Conservation (phyloP, 2,329 filamentous ascomycete genomes). For the Colletotrichum gloeosporioides region DNA sequence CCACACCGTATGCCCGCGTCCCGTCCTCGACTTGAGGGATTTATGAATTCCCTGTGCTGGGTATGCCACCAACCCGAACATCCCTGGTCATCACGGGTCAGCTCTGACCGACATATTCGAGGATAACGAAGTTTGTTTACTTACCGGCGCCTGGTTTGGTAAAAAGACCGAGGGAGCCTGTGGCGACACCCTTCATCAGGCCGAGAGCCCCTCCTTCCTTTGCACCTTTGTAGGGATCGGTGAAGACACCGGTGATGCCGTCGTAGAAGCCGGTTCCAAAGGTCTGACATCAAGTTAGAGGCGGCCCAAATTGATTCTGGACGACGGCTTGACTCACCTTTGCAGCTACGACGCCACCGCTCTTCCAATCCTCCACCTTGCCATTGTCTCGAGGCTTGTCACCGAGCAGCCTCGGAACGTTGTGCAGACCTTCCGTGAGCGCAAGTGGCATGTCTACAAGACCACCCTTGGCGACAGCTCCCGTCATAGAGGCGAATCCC, state of each 20-base stretch:
- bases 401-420: slow-evolving; percentile 39
- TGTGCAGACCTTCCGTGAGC: slow-evolving; percentile 37
- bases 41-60: slow-evolving; percentile 35
- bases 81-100: slow-evolving; percentile 12
- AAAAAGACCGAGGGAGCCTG: slow-evolving; percentile 30
- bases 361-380: slow-evolving; percentile 35
- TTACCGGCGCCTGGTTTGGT: slow-evolving; percentile 30
- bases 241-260: slow-evolving; percentile 34
- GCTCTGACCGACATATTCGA: background rate
- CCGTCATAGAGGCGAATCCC: slow-evolving; percentile 29
- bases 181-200: slow-evolving; percentile 36
- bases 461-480: slow-evolving; percentile 33
- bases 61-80: slow-evolving; percentile 34
- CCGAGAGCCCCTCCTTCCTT: slow-evolving; percentile 35
- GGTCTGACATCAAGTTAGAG: background rate
- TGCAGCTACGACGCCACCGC: slow-evolving; percentile 33
- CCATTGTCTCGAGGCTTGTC: slow-evolving; percentile 36
- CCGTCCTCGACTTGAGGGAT: slow-evolving; percentile 28
- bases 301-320: background rate
- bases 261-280: slow-evolving; percentile 32
- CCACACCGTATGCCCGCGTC: background rate
- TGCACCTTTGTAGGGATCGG: slow-evolving; percentile 33
- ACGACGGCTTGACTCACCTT: slow-evolving; percentile 17
- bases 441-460: slow-evolving; percentile 41
- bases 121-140: background rate